Evolutionary conservation across 257 asterid species (phyloP).

Genomic region (Marsdenia floribunda): DNA sequence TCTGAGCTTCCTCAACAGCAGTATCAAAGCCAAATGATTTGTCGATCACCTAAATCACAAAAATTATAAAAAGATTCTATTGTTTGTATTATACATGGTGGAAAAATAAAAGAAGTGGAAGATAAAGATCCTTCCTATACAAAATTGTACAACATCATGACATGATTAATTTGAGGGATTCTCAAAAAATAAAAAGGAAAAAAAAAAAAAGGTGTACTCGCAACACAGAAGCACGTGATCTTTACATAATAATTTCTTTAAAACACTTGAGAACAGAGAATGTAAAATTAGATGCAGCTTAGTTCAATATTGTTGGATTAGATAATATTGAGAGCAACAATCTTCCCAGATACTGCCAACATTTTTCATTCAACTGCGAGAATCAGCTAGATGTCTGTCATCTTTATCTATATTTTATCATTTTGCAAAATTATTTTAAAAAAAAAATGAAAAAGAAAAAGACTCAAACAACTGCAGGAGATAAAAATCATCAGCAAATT

Average conservation of each 20-base stretch:
- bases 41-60: constrained; percentile 69
- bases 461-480: not conserved
- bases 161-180: not conserved
- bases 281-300: not conserved
- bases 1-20: constrained; percentile 97
- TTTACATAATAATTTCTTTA: not conserved
- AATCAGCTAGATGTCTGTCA: not conserved
- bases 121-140: not conserved
- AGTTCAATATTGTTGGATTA: not conserved
- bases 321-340: not conserved
- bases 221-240: not conserved
- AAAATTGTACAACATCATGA: not conserved
- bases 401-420: not conserved
- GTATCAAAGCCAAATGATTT: constrained; percentile 97
- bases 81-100: not conserved
- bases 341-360: not conserved
- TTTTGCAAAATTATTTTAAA: too few relatives aligned
- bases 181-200: not conserved
- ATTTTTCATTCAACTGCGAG: not conserved
- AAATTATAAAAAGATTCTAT: not conserved
- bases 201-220: not conserved
- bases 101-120: not conserved
- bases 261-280: not conserved
- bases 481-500: not conserved
- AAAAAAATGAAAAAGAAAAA: not conserved